Evolutionary conservation across 495 filamentous ascomycete genomes (phyloP), one percentile per base, ranked within the genome.

Genomic region (Cercophora sp.): DNA sequence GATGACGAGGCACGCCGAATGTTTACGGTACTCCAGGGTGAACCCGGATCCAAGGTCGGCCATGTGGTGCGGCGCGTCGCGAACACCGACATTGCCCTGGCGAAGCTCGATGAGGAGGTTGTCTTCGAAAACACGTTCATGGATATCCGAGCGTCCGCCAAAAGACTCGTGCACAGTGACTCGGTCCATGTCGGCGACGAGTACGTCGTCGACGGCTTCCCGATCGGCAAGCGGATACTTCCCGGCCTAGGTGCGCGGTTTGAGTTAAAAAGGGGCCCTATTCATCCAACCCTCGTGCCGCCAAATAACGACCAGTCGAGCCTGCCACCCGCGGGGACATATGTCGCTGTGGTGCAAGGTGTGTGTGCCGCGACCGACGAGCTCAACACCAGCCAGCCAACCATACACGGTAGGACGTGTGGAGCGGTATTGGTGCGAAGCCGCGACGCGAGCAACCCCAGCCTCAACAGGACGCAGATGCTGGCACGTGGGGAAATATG

Each of bases 111-210:
- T 11, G 3, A 5, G 8, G 44, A 19, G 2, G n/a, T 48, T 18
- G 27, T 15, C 2, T 48, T 48, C 29, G 44, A 48, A n/a, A 48
- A 48, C 23, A 6, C 26, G 2, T 48, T 48, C 26, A 48, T 48
- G 44, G 44, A 34, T 29, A 48, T 48, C 44, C 13, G 10, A 11
- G 27, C 44, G 5, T 6, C 15, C 6, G 44, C 44, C 25, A 32
- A 34, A 19, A 34, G 15, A 22, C 15, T 48, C 8, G 44, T 48
- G 3, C 16, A 19, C 44, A 48, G 26, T 9, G n/a, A 48, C 4
- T 4, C 15, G 11, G 15, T 34, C 8, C 8, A 32, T 8, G 13
- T 32, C 6, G 8, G 15, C 16, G 43, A 46, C 23, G 43, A 27
- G 22, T 46, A 27, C 43, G 3, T 34, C 13, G 23, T 48, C 15